Evolutionary conservation across 768 basidiomycete species (phyloP).

Genomic region (Russula griseocarnosa): DNA sequence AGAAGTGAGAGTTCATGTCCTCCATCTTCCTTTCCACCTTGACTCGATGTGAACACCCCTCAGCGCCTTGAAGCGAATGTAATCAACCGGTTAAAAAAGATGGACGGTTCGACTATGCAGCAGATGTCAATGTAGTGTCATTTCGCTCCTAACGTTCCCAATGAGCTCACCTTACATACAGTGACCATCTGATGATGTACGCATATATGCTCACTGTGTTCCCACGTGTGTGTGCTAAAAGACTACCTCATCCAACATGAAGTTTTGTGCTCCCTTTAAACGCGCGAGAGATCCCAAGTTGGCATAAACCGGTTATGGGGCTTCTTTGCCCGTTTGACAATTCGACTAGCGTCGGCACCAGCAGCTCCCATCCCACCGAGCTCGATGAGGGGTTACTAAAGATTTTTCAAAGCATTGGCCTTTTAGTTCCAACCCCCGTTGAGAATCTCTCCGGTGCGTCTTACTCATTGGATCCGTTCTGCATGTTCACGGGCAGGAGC

Average conservation of each 20-base stretch:
- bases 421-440: background rate
- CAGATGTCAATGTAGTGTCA: conserved; percentile 12
- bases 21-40: background rate
- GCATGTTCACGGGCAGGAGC: conserved; percentile 3
- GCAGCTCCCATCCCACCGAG: background rate
- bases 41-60: background rate
- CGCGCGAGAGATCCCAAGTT: background rate
- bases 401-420: conserved; percentile 8
- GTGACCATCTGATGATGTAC: conserved; percentile 15
- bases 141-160: background rate
- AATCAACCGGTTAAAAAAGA: background rate
- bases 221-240: background rate
- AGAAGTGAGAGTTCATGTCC: background rate
- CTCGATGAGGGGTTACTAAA: conserved; percentile 11
- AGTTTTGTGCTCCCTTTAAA: conserved; percentile 11
- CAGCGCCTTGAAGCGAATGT: background rate
- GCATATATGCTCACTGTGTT: conserved; percentile 2
- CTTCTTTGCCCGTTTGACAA: background rate
- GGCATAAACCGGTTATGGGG: background rate
- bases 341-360: background rate
- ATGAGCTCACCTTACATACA: conserved; percentile 6
- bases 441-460: conserved; percentile 14
- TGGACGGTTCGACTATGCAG: background rate
- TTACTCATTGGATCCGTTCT: background rate
- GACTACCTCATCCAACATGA: background rate